phyloP scores from a whole-genome alignment of 2,329 filamentous ascomycete genomes.

The Cladorrhinum sp. region DNA sequence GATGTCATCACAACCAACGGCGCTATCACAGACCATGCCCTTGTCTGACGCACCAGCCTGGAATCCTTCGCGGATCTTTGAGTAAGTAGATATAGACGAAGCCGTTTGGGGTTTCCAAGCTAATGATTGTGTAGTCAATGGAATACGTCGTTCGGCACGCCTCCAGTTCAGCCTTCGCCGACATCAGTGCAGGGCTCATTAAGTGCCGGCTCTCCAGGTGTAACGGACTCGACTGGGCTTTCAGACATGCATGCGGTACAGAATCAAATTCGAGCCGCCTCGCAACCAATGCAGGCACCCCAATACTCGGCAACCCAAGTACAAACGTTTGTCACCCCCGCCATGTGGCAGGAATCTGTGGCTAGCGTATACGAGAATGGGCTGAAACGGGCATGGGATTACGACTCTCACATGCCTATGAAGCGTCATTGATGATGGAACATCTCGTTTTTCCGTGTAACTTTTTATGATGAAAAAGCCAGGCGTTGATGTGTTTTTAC shows the following conservation, averaged over 20 bases:
- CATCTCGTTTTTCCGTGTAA: not conserved
- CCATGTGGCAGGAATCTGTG: conserved; percentile 72
- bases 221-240: conserved; percentile 51
- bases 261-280: conserved; percentile 41
- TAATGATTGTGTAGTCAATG: conserved; percentile 66
- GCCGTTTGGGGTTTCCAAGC: conserved; percentile 8
- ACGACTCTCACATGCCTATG: conserved; percentile 38
- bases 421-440: conserved; percentile 24
- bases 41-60: conserved; percentile 65
- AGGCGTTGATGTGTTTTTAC: not conserved
- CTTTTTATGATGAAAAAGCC: not conserved
- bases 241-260: conserved; percentile 52
- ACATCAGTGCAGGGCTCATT: conserved; percentile 46
- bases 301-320: conserved; percentile 54
- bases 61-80: conserved; percentile 87
- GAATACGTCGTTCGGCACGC: conserved; percentile 89
- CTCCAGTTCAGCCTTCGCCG: conserved; percentile 45
- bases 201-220: conserved; percentile 53
- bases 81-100: conserved; percentile 57
- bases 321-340: conserved; percentile 62
- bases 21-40: conserved; percentile 53
- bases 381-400: conserved; percentile 61
- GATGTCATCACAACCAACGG: conserved; percentile 58
- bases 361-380: conserved; percentile 66
- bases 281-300: conserved; percentile 48